These are phyloP conservation scores for Blastocystis sp. DNA, from an alignment of 352 stramenopile genomes.

Conservation along the genomic window DNA sequence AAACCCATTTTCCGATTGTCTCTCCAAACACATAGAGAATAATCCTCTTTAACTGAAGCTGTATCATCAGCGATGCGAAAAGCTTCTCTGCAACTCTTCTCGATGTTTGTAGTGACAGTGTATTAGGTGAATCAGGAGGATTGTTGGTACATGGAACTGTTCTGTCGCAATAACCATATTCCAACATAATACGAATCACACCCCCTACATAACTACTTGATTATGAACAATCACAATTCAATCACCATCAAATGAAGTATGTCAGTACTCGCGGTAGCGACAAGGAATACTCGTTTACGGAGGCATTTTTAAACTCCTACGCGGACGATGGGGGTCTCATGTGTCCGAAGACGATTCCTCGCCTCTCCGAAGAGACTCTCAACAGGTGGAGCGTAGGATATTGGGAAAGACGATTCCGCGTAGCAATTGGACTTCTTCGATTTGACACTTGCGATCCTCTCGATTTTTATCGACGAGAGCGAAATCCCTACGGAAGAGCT, in stretches of 20 bases:
- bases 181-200: no score
- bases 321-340: constrained; percentile 6
- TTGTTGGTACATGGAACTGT: neutral
- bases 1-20: no score
- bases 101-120: no score
- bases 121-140: no score
- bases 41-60: no score
- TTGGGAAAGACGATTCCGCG: neutral
- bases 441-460: neutral
- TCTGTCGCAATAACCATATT: neutral
- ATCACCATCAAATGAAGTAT: neutral
- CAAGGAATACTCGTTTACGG: neutral
- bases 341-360: neutral
- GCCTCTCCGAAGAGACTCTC: neutral
- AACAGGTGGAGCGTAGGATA: neutral
- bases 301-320: constrained; percentile 16
- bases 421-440: constrained; percentile 11
- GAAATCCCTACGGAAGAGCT: neutral
- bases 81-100: no score
- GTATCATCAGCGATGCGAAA: no score
- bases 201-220: no score
- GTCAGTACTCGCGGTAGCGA: neutral
- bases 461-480: neutral
- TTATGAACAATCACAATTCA: no score
- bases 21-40: no score